Base-by-base conservation (phyloP, 331 rosid genomes). In the Erythrophleum ivorense region DNA sequence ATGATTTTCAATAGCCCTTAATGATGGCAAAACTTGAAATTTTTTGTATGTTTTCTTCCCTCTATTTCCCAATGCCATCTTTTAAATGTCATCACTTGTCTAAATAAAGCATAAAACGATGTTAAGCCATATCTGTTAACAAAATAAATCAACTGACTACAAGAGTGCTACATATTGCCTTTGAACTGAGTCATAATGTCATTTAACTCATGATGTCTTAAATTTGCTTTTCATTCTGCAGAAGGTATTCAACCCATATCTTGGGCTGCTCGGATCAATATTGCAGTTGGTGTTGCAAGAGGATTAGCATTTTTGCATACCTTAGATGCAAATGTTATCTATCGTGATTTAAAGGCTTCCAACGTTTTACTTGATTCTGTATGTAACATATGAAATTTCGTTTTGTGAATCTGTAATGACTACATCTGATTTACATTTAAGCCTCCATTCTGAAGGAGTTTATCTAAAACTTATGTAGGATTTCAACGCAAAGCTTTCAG, bases 331-430 rank as follows among this genome's bases (percentile, higher is more conserved):
- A 95, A 93, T 77, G 92, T 95, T 58, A 95, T 95, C 81, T 95
- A 86, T 52, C 98, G 98, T 6, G 98, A 95, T 86, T 85, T 95
- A 70, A 95, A 95, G 87, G 98, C 98, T 81, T 82, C 98, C 19
- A 95, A 95, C 86, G 58, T 95, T 81, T 88, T 95, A 21, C 97
- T 95, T 50, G 99, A 91, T 84, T 90, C 97, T 45, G 98, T 95
- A 88, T 36, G 84, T 40, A 73, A 78, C 31, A 50, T 33, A 19
- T 48, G 7, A 73, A 81, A 66, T 52, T 80, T 68, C 62, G 31
- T 53, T 71, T 58, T 66, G 71, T 9, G n/a, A 40, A 43, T 75
- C 58, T 55, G 11, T 40, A 16, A 75, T 38, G 16, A 54, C 58
- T 40, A 12, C 6, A 24, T 45, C 8, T 62, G 18, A 18, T 78